Evolutionary conservation across 495 filamentous ascomycete species (phyloP).

Genomic region (Neurospora africana): DNA sequence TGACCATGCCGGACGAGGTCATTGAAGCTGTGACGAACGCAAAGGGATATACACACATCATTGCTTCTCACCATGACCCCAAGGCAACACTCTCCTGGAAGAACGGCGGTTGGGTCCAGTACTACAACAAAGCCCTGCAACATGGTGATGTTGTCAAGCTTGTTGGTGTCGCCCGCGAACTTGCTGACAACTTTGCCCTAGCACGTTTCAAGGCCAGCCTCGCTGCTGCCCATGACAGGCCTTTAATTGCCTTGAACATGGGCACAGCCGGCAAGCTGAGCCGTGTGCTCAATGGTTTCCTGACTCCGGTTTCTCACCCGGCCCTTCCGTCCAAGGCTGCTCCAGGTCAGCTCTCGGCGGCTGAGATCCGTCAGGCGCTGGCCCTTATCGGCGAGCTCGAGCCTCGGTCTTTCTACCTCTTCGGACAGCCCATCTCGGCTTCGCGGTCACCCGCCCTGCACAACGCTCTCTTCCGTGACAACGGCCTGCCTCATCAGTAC

Average conservation of each 20-base stretch:
- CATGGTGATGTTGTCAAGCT: constrained; percentile 92
- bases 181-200: constrained; percentile 81
- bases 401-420: constrained; percentile 69
- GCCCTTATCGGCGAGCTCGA: constrained; percentile 71
- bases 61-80: constrained; percentile 93
- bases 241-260: constrained; percentile 95
- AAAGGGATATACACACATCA: constrained; percentile 65
- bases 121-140: constrained; percentile 77
- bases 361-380: constrained; percentile 73
- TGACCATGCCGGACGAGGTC: constrained; percentile 68
- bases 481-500: constrained; percentile 84
- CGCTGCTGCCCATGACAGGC: constrained; percentile 56
- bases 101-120: constrained; percentile 77
- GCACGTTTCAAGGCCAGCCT: constrained; percentile 74
- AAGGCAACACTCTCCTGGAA: constrained; percentile 69
- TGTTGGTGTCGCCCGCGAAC: constrained; percentile 64
- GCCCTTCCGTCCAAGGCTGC: constrained; percentile 83
- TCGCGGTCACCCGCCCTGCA: constrained; percentile 84
- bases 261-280: constrained; percentile 79
- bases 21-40: constrained; percentile 53
- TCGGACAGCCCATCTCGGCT: constrained; percentile 69
- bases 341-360: constrained; percentile 85
- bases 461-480: constrained; percentile 69
- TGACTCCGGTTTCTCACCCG: constrained; percentile 93
- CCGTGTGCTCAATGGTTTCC: constrained; percentile 79